These are phyloP conservation scores for Roridomyces roridus DNA, from an alignment of 768 basidiomycete genomes.

Conservation along the genomic window DNA sequence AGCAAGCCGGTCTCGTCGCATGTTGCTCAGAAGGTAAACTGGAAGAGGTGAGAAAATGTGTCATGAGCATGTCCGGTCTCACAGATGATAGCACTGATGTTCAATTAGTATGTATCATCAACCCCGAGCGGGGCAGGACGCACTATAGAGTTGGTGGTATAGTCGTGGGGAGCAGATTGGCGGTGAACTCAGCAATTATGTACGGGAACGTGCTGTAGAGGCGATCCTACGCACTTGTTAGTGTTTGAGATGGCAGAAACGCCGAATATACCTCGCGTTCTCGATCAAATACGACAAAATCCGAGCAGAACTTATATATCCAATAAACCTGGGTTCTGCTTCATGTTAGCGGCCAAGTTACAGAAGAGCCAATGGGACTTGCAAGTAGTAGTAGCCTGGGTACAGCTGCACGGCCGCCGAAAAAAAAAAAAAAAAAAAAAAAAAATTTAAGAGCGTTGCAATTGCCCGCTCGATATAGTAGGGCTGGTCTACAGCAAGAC, in stretches of 20 bases:
- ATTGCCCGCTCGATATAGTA: too few relatives aligned
- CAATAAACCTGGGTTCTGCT: conserved; percentile 18
- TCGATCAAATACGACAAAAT: conserved; percentile 46
- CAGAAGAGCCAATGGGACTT: conserved; percentile 31
- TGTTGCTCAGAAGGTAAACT: conserved; percentile 25
- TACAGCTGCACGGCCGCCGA: conserved; percentile 34
- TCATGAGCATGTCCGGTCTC: background rate
- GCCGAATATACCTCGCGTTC: conserved; percentile 42
- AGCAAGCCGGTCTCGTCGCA: conserved; percentile 41
- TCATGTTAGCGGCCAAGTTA: conserved; percentile 28
- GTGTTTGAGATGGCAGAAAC: background rate
- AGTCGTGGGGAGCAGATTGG: conserved; percentile 44
- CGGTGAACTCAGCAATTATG: conserved; percentile 41
- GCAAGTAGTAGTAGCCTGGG: conserved; percentile 37
- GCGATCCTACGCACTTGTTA: conserved; percentile 11
- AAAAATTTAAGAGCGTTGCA: too few relatives aligned
- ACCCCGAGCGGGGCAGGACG: background rate
- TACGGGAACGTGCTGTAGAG: conserved; percentile 39
- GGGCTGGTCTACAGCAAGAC: too few relatives aligned
- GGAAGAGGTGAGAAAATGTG: background rate
- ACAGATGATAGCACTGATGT: conserved; percentile 21
- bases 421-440: too few relatives aligned
- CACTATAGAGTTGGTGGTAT: conserved; percentile 33
- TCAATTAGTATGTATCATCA: background rate
- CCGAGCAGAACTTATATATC: conserved; percentile 26